Evolutionary conservation across 208 protist genomes (phyloP).

Genomic region (Crithidia fasciculata): DNA sequence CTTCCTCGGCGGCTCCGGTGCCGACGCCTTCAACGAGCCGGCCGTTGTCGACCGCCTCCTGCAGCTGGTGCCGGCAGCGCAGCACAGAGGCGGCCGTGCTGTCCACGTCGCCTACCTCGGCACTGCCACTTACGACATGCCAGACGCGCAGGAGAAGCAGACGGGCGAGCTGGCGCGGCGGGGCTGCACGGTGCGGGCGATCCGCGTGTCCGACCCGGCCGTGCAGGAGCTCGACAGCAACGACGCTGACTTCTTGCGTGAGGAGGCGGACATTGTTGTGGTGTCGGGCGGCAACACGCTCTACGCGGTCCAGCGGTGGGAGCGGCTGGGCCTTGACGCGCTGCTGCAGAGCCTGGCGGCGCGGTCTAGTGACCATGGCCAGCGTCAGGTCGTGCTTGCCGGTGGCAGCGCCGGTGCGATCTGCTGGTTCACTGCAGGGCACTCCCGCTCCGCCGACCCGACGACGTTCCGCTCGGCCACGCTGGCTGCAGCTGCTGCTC

Average conservation of each 20-base stretch:
- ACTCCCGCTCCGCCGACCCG: conserved; percentile 89
- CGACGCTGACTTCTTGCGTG: conserved; percentile 34
- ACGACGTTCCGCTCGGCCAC: conserved; percentile 59
- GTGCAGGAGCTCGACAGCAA: conserved; percentile 19
- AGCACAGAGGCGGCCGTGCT: conserved; percentile 12
- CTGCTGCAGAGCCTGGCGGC: conserved; percentile 43
- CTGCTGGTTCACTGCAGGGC: conserved; percentile 85
- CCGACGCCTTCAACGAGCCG: conserved; percentile 44
- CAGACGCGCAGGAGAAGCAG: conserved; percentile 38
- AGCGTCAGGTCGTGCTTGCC: conserved; percentile 55
- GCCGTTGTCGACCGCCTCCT: conserved; percentile 59
- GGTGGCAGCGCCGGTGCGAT: conserved; percentile 89
- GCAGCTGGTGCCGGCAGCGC: conserved; percentile 28
- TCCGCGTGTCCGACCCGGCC: conserved; percentile 60
- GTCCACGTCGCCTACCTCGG: conserved; percentile 81
- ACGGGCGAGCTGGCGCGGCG: conserved; percentile 42
- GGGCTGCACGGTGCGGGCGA: conserved; percentile 57
- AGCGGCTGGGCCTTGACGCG: conserved; percentile 67
- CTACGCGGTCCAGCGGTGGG: conserved; percentile 87
- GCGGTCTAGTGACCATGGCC: background rate
- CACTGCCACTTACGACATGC: conserved; percentile 86
- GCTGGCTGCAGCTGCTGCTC: conserved; percentile 13
- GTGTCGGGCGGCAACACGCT: conserved; percentile 90
- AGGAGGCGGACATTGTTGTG: conserved; percentile 71
- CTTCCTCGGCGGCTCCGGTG: conserved; percentile 68